Conservation (phyloP, 2,329 filamentous ascomycete genomes). For the Beauveria scarabaeidicola region DNA sequence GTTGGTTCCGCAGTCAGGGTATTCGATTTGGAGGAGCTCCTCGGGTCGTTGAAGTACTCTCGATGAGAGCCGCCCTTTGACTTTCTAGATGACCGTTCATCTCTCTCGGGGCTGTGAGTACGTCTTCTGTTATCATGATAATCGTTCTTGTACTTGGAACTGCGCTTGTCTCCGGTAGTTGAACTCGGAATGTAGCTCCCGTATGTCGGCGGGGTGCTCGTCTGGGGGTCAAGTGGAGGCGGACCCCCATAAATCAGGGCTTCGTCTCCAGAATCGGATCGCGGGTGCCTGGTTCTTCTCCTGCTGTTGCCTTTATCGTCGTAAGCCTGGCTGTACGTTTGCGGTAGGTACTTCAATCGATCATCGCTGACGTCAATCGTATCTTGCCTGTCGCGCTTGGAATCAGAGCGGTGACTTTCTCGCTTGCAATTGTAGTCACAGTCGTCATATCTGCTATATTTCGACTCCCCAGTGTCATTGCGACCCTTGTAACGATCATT, state of each 20-base stretch:
- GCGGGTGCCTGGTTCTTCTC: constrained; percentile 12
- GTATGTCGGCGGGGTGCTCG: constrained; percentile 18
- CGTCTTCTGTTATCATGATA: constrained; percentile 7
- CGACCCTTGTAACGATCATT: constrained; percentile 12
- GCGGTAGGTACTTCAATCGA: constrained; percentile 36
- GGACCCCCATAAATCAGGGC: constrained; percentile 43
- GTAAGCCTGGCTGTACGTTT: constrained; percentile 36
- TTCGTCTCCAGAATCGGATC: constrained; percentile 28
- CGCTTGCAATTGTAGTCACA: constrained; percentile 24
- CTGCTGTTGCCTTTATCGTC: constrained; percentile 19
- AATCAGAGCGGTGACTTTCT: constrained; percentile 18
- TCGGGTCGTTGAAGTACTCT: constrained; percentile 25
- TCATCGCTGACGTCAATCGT: constrained; percentile 23
- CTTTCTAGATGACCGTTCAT: constrained; percentile 10
- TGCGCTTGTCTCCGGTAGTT: constrained; percentile 14
- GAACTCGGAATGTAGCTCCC: constrained; percentile 21
- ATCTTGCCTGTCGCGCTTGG: constrained; percentile 15
- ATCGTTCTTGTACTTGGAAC: constrained; percentile 16
- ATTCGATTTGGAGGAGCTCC: constrained; percentile 29
- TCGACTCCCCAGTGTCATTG: constrained; percentile 13
- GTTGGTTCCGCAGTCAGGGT: constrained; percentile 35
- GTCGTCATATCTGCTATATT: constrained; percentile 15
- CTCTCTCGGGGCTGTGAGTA: constrained; percentile 11
- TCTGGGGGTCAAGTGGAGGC: constrained; percentile 10
- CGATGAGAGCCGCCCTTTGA: constrained; percentile 9